Base-by-base conservation (phyloP, 169 alveolate genomes). In the Babesia ovata region DNA sequence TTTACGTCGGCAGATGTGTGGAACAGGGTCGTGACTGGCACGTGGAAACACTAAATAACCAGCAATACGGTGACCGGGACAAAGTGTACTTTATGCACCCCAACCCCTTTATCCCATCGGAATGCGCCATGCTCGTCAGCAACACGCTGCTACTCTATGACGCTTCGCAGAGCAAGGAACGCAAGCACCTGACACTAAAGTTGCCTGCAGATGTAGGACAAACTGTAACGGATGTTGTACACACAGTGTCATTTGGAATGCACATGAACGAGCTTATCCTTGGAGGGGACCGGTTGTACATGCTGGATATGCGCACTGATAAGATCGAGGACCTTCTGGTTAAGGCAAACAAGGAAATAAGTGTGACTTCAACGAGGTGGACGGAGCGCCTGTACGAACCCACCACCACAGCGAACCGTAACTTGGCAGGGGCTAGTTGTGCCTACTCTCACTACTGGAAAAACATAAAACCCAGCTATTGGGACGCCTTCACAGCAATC, bases 401-500 rank as follows among this genome's bases (percentile, higher is more conserved):
- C 21, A 16, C n/a, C 13, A 22, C 24, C 22, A 28, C 45, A 4
- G 26, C 50, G 58, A 45, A 24, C 29, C 60, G 59, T 29, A 14
- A 44, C 53, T n/a, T 81, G 59, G 48, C 79, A 2, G 86, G 86
- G 4, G 42, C 61, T 14, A 49, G 14, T 12, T 83, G 86, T 24
- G 79, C 86, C 1, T 63, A 3, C 57, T 65, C 65, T 33, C 63
- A 28, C 67, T 83, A 83, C 71, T 73, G 77, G 75, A 65, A 63
- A 42, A 26, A n/a, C 28, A 26, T 63, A 12, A 50, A 29, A 19
- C 74, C 79, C 21, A 24, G 50, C 10, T 83, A 36, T 42, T 83
- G 86, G 88, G 69, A 67, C 36, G 87, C 92, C 0, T 86, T 86
- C 60, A 90, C 94, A 3, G 92, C 94, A 7, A 26, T 79, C 36